Percentiles rank a stretch among this genome's conserved stretches.
phyloP scores from a whole-genome alignment of 179 eudicot species.

The Heliamphora pulchella region DNA sequence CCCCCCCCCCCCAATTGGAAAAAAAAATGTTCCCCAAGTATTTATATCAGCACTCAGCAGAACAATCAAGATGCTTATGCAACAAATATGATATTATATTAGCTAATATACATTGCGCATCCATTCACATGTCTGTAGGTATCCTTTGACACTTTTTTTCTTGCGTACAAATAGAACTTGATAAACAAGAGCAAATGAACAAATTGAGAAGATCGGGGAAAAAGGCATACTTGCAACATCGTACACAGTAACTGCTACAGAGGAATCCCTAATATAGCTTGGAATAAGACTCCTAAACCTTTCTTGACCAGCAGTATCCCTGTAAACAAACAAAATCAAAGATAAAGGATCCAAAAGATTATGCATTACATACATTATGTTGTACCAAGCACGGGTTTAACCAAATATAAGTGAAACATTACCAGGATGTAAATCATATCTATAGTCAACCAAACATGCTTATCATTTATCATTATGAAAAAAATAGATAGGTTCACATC shows the following conservation, averaged over 20 bases:
- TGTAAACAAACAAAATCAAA: slow-evolving; percentile 13
- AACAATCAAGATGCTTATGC: background rate
- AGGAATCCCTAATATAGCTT: slow-evolving; percentile 53
- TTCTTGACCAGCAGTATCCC: slow-evolving; percentile 62
- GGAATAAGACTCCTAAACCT: slow-evolving; percentile 56
- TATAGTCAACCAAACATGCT: background rate
- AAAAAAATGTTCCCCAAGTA: background rate
- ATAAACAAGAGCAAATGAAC: background rate
- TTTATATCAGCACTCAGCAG: background rate
- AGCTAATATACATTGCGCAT: background rate
- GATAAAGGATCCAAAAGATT: background rate
- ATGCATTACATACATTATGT: background rate
- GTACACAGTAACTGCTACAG: slow-evolving; percentile 50
- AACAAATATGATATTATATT: background rate
- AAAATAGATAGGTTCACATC: background rate
- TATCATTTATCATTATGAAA: too few relatives aligned
- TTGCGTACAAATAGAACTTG: background rate
- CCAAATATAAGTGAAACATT: background rate
- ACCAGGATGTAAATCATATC: background rate
- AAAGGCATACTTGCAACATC: slow-evolving; percentile 49
- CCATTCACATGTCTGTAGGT: background rate
- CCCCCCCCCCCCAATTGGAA: background rate
- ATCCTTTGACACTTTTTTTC: background rate
- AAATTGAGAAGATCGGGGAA: background rate
- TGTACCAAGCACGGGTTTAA: too few relatives aligned